Evolutionary conservation across 1,284 basidiomycete genomes (phyloP).

Genomic region (Rhodotorula mucilaginosa): DNA sequence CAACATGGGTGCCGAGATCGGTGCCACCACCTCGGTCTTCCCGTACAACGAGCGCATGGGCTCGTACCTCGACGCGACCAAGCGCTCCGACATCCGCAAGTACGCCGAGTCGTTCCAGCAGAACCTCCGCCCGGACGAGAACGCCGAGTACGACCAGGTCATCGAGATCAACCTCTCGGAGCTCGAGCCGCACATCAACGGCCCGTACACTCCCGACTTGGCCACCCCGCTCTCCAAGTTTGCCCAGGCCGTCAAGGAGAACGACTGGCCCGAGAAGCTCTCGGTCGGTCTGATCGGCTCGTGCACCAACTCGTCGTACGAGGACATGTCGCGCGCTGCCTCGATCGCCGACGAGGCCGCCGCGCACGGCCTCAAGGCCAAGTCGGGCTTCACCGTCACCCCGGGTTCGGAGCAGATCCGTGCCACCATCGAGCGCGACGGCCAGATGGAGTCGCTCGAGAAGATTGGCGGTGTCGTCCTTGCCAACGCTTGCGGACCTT

Average conservation of each 20-base stretch:
- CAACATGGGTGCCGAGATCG: constrained; percentile 99
- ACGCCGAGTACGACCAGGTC: constrained; percentile 88
- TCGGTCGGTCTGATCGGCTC: constrained; percentile 97
- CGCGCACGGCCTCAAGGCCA: constrained; percentile 79
- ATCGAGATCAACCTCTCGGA: constrained; percentile 94
- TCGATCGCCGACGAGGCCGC: constrained; percentile 87
- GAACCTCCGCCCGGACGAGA: constrained; percentile 87
- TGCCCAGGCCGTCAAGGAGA: constrained; percentile 85
- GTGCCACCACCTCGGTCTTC: constrained; percentile 98
- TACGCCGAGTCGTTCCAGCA: constrained; percentile 87
- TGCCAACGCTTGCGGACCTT: constrained; percentile 97
- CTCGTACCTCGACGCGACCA: constrained; percentile 89
- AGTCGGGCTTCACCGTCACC: constrained; percentile 95
- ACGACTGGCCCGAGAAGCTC: constrained; percentile 94
- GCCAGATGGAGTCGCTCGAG: constrained; percentile 85
- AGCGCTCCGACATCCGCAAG: constrained; percentile 79
- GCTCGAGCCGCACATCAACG: constrained; percentile 99
- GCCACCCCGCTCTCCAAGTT: constrained; percentile 97
- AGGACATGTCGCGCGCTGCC: constrained; percentile 98
- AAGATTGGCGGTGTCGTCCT: constrained; percentile 86
- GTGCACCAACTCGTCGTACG: constrained; percentile 99
- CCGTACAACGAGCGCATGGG: constrained; percentile 96
- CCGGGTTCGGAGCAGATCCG: constrained; percentile 98
- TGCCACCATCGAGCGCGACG: constrained; percentile 95
- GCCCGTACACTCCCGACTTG: constrained; percentile 94